Base-by-base conservation (phyloP, 257 asterid genomes). In the Salvia hispanica region DNA sequence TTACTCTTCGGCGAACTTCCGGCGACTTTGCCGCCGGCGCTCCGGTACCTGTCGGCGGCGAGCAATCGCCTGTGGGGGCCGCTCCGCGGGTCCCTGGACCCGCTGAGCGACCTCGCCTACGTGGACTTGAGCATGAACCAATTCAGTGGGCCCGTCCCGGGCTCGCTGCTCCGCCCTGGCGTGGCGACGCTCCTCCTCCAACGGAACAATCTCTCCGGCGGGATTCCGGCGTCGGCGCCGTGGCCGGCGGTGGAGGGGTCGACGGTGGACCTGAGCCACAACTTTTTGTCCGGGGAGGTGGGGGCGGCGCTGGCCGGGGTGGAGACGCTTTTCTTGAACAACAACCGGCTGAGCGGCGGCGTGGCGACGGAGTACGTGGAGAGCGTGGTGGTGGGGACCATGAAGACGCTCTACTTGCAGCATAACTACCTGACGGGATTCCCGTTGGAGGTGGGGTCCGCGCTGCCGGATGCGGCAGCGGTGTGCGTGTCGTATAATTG, bases 161-260 rank as follows among this genome's bases (percentile, higher is more conserved):
- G 56, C 28, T 42, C 82, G 25, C 63, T 85, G 13, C 77, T 87
- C 54, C 84, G 85, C 18, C 75, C 86, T 12, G 37, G 77, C 6
- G 72, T 90, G 72, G 71, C 81, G 63, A 82, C 94, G 60, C 62
- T 90, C 52, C 77, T 82, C 36, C 91, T 90, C 79, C 97, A 90
- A 80, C 89, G 97, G 94, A 90, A 90, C 86, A 85, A 90, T 78
- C 79, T 90, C 3, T 76, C 97, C 0, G 97, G 97, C 4, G 71
- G 74, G 58, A 73, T 90, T 83, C 91, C 93, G 16, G 71, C 9
- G 0, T 59, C 74, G 28, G 74, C 76, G 6, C 76, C 82, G 45
- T 58, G 73, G 68, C 54, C 40, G 0, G 44, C 67, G 36, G 73
- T 70, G 3, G 62, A 14, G 39, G 88, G 88, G 9, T 81, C 97